Base-by-base conservation (phyloP, 2,329 filamentous ascomycete genomes). In the Epichloe sp. region DNA sequence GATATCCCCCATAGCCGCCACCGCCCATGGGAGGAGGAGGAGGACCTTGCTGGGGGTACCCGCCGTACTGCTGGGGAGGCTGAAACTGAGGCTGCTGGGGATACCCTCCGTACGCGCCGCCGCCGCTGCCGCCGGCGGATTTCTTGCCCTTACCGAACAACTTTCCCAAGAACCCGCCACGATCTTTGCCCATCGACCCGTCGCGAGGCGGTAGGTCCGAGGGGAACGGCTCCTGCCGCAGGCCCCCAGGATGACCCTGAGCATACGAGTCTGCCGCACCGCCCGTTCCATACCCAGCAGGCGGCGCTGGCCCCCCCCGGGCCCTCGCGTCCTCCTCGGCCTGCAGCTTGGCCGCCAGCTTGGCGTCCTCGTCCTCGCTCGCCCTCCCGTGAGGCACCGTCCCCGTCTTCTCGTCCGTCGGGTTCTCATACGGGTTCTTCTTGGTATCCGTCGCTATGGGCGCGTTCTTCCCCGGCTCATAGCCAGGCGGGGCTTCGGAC, bases 261-360 rank as follows among this genome's bases (percentile, higher is more conserved):
- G 57, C 51, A 40, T 59, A 70, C 14, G 52, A 64, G 57, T 52
- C 52, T 26, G 52, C 54, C 38, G 52, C 53, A 45, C 60, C 58
- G 51, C 51, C 57, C 21, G 57, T 66, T 21, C 65, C 65, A 6
- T 67, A 68, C 21, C 66, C 66, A 8, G 63, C 53, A 7, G 69
- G 62, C 8, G 67, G 63, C 31, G 62, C 55, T 48, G 58, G 59
- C 52, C 63, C 59, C 63, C 59, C 57, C 55, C 63, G 63, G 15
- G 74, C 75, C 44, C 80, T 78, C 5, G 80, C 79, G 56, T 95
- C 77, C 66, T 95, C 89, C 66, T 95, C 86, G 44, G 85, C 85
- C 65, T 95, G 90, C 42, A 95, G 72, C 62, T 82, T 79, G 41
- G 86, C 77, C 7, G 90, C 89, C 10, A 90, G 71, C 26, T 76